phyloP scores from a whole-genome alignment of 306 rosid genomes.

The Morella rubra region DNA sequence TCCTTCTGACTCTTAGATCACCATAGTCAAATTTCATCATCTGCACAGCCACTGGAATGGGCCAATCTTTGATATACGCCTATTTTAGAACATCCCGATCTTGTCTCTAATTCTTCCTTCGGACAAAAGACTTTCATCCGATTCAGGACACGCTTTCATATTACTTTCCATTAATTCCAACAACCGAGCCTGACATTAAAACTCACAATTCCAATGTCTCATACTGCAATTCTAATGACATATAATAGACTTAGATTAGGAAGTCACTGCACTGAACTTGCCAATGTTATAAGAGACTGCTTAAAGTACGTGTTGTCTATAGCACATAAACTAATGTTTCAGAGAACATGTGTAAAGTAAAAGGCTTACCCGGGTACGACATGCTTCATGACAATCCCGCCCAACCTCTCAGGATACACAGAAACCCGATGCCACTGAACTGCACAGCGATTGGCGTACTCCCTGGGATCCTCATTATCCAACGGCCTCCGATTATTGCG shows the following conservation, averaged over 20 bases:
- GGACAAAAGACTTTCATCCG: no score
- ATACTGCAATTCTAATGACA: background rate
- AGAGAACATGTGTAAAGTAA: background rate
- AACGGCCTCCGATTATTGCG: slow-evolving; percentile 82
- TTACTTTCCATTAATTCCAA: background rate
- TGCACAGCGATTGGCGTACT: slow-evolving; percentile 67
- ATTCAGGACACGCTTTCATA: no score
- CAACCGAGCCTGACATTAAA: background rate
- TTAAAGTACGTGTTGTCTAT: background rate
- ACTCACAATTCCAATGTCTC: background rate
- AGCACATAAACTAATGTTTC: background rate
- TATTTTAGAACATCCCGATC: no score
- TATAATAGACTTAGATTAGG: background rate
- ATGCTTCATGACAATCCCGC: slow-evolving; percentile 43
- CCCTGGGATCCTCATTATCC: slow-evolving; percentile 62
- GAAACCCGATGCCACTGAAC: slow-evolving; percentile 94
- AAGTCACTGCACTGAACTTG: background rate
- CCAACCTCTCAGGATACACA: slow-evolving; percentile 61
- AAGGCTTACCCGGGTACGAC: slow-evolving; percentile 56
- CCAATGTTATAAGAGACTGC: background rate
- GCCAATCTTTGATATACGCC: background rate
- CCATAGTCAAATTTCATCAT: background rate
- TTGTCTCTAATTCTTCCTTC: no score
- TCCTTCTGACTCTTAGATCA: background rate
- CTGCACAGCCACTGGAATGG: background rate